Conservation (phyloP, 176 grass and related monocot genomes). For the Lolium rigidum region DNA sequence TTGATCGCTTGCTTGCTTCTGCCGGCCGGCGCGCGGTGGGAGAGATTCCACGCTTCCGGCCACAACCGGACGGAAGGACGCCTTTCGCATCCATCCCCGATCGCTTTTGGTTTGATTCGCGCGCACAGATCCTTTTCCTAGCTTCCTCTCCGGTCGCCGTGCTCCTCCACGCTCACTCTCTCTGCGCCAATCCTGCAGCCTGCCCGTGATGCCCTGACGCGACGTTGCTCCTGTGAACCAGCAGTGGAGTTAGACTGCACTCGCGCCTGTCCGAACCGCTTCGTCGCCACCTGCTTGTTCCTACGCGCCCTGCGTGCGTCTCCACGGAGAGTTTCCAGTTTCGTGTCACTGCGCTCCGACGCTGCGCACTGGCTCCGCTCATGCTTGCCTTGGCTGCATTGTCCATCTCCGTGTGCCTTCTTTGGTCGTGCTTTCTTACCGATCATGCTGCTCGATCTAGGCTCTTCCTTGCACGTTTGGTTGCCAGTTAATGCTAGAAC, state of each 20-base stretch:
- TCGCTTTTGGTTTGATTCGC: neutral
- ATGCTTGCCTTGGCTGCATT: neutral
- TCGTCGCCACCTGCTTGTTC: conserved; percentile 43
- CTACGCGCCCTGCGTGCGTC: neutral
- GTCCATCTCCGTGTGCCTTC: neutral
- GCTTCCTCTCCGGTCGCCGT: neutral
- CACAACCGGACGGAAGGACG: neutral
- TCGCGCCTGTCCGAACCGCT: neutral
- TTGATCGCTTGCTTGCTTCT: neutral
- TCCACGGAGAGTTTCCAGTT: neutral
- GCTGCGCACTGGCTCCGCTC: neutral
- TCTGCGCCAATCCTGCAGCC: neutral
- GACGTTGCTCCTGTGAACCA: neutral
- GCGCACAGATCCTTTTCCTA: conserved; percentile 24
- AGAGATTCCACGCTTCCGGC: conserved; percentile 24
- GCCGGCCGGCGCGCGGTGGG: neutral
- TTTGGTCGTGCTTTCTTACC: neutral
- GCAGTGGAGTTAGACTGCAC: neutral
- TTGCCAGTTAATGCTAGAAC: neutral
- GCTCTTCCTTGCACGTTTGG: neutral
- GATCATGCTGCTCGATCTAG: neutral
- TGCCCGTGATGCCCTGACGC: conserved; percentile 10
- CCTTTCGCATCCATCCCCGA: neutral
- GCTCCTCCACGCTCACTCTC: neutral
- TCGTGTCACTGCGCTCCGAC: neutral